Base-by-base conservation (phyloP, 495 filamentous ascomycete species). In the Saxispiralis lemnorum region DNA sequence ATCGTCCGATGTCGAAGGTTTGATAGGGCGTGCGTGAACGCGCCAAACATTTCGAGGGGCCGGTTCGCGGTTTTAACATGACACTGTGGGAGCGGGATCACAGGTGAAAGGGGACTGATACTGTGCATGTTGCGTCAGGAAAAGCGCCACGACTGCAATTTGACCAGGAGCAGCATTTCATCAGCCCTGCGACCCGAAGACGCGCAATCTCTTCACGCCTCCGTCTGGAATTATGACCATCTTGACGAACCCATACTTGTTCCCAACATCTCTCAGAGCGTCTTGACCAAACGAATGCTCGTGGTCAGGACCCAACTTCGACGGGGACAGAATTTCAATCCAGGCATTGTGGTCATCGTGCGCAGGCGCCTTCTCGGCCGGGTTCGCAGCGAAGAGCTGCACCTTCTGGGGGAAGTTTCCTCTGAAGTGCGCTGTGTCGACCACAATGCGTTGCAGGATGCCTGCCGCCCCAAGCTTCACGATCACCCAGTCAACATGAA, bases 211-310 rank as follows among this genome's bases (percentile, higher is more conserved):
- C 71, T 93, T 93, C 21, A 93, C 81, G 1, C 87, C 87, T 33
- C 87, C 86, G 59, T 95, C 87, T 6, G 87, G 87, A 47, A 93
- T 78, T 42, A 95, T 89, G 17, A 79, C 81, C 60, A 95, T 64
- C 68, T 89, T 93, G 19, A 83, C 74, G 65, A 88, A 83, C 7
- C 78, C 79, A 52, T 83, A 83, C 1, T 65, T 55, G 58, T 62
- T 69, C 46, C 57, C 51, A 31, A 59, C 58, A 38, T 64, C 61
- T 48, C 59, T 59, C 59, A 51, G 50, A 48, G 56, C 42, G 60
- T 56, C 19, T 59, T 68, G 63, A 57, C 14, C 31, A 42, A 79
- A 85, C 41, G 73, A 69, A 64, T 93, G 83, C 60, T 93, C 84
- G 44, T 72, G 73, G 60, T 95, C 84, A n/a, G 83, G 77, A 9